Evolutionary conservation across 192 early-diverging fungal species (phyloP), one percentile per base, ranked within the genome.

Genomic region (Polychytrium aggregatum): DNA sequence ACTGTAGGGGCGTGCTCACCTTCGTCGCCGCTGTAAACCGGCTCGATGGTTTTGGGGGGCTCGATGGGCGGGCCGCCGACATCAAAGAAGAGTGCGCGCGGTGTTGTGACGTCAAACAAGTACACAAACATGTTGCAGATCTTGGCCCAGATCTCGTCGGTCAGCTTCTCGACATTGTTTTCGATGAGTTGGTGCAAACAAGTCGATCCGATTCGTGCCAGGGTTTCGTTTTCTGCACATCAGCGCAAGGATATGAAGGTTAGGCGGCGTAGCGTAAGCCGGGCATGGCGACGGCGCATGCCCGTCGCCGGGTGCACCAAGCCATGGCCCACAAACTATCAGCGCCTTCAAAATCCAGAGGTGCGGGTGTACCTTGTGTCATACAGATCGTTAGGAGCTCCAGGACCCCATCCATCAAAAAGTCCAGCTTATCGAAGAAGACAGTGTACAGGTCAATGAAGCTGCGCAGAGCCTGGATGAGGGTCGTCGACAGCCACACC

Each of bases 401-500:
- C 33, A 96, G 65, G 17, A 96, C 64, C 24, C 81, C 79, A 42
- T 76, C 76, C 60, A 92, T 76, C 71, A 86, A 82, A 40, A 80
- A 78, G 24, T 59, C 61, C 37, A 90, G 64, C 43, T 69, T 72
- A 20, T 86, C 81, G 50, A 77, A 90, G 57, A 86, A 91, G 53
- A 65, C 61, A 0, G 82, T 77, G 48, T 89, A 92, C 44, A 96
- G 62, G 39, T 88, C 85, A 18, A 96, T 76, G 47, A 96, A 74
- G 59, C 82, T 83, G 27, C 88, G 73, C 55, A 96, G 65, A 3
- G 90, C 92, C 67, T 89, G 84, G 59, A 96, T 86, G 68, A 96
- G 72, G 13, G 92, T 92, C 8, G 90, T 92, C 13, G 86, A 92
- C 37, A 96, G 71, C 92, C 92, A 96, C 22, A 92, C 77, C 50